These are phyloP conservation scores for Houttuynia cordata DNA, from an alignment of 164 flowering plant genomes.

Conservation along the genomic window DNA sequence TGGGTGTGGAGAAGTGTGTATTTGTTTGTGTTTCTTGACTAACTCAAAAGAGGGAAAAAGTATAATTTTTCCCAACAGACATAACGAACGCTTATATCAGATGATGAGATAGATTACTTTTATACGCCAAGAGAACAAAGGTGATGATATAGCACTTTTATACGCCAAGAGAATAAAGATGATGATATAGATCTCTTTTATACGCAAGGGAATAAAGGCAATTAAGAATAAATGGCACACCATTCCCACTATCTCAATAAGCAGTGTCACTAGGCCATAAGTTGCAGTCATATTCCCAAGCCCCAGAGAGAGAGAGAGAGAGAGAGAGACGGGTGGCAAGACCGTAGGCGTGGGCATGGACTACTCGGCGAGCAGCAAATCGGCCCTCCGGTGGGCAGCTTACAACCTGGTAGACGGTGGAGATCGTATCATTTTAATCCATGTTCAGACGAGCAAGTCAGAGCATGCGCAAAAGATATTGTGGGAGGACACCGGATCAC, in stretches of 20 bases:
- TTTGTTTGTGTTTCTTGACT: no score
- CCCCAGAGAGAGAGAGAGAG: neutral
- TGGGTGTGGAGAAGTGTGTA: no score
- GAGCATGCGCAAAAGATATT: conserved; percentile 34
- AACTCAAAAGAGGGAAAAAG: no score
- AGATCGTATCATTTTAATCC: conserved; percentile 33
- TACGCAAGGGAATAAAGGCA: neutral
- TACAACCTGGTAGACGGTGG: conserved; percentile 34
- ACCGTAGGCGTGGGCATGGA: conserved; percentile 55
- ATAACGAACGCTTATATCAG: no score
- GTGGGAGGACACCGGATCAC: conserved; percentile 56
- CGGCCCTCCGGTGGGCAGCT: conserved; percentile 46
- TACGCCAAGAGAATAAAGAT: no score
- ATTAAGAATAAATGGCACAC: neutral
- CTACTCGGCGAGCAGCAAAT: conserved; percentile 46
- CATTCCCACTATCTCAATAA: neutral
- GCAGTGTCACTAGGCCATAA: neutral
- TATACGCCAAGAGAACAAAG: no score
- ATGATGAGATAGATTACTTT: no score
- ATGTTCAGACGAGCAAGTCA: conserved; percentile 40
- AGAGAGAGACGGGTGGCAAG: conserved; percentile 23
- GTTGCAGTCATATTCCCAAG: no score
- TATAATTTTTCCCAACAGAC: no score
- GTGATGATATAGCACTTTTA: no score
- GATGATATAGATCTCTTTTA: neutral